Evolutionary conservation across 179 eudicot genomes (phyloP), one percentile per base, ranked within the genome.

Genomic region (Spergularia azorica): DNA sequence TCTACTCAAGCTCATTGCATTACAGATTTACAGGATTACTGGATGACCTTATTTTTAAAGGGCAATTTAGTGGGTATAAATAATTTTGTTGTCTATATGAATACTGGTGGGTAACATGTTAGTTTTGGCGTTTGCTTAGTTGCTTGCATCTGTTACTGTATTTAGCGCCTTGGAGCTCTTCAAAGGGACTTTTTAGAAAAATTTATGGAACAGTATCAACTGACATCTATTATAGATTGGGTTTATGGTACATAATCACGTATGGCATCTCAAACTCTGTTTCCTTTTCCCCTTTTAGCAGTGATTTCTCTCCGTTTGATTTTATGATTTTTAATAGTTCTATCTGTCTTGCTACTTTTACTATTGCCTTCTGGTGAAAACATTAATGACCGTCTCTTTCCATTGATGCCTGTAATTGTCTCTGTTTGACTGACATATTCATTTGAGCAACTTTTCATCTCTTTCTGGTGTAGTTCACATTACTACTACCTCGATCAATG

Each of bases 391-490:
- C 48, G 17, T 57, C 18, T 8, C 20, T 48, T 50, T 39, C 26
- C 38, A 36, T 58, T 5, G 39, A 14, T 73, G 59, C 61, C 61
- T 55, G n/a, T 56, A 14, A 11, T 18, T 52, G 20, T 60, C 46
- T 38, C 13, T 36, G 36, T 41, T 73, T 73, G 32, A 72, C 39
- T 38, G 46, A 26, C 56, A 60, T 43, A 17, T 64, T 18, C 18
- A 8, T 36, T 16, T 32, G 9, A 62, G 72, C 20, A 69, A 20
- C 39, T 48, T 20, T 50, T 36, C 63, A 70, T 77, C 73, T 71
- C 41, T 68, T 38, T 75, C 3, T 20, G 26, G 3, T 12, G 12
- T 72, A 62, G 56, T 39, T 38, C 36, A 5, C 43, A 32, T 43
- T 39, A 43, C 54, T 2, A 17, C 58, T 64, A 43, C 15, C 71